Evolutionary conservation across 2,329 filamentous ascomycete genomes (phyloP).

Genomic region (Dactylonectria macrodidyma): DNA sequence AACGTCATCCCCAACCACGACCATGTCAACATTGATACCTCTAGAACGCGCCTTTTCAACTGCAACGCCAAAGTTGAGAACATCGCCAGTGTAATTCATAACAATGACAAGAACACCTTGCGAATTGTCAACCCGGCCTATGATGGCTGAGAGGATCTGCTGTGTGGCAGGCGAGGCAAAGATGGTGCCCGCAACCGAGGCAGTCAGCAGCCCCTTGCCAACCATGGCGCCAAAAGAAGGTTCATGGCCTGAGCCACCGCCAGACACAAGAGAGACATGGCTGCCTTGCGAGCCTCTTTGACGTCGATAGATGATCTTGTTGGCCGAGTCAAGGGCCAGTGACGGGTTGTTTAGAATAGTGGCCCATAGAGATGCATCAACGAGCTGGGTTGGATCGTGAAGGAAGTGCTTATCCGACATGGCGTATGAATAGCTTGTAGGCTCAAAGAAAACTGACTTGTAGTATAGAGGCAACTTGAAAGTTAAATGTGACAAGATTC

Average conservation of each 20-base stretch:
- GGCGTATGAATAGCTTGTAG: not conserved
- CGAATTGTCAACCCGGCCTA: not conserved
- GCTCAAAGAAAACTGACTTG: no score
- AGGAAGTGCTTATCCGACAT: conserved; percentile 11
- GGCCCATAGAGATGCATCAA: not conserved
- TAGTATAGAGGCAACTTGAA: no score
- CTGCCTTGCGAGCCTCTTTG: not conserved
- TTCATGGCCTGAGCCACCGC: conserved; percentile 72
- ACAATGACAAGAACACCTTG: conserved; percentile 66
- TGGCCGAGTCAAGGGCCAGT: not conserved
- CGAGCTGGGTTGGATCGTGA: not conserved
- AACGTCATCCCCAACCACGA: conserved; percentile 77
- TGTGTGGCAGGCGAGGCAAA: conserved; percentile 76
- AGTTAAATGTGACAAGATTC: no score
- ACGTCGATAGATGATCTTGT: conserved; percentile 12
- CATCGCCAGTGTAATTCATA: conserved; percentile 76
- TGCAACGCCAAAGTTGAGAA: conserved; percentile 78
- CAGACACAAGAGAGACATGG: conserved; percentile 3
- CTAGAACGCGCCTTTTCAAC: conserved; percentile 73
- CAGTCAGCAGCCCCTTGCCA: conserved; percentile 73
- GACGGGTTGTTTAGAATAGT: not conserved
- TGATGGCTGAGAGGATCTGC: conserved; percentile 60
- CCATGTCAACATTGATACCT: conserved; percentile 73
- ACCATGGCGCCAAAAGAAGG: conserved; percentile 76
- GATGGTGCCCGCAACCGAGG: conserved; percentile 76